Percentiles rank a stretch among this genome's conserved stretches.
These are phyloP conservation scores for Aphanomyces invadans DNA, from an alignment of 352 stramenopile species.

Conservation along the genomic window DNA sequence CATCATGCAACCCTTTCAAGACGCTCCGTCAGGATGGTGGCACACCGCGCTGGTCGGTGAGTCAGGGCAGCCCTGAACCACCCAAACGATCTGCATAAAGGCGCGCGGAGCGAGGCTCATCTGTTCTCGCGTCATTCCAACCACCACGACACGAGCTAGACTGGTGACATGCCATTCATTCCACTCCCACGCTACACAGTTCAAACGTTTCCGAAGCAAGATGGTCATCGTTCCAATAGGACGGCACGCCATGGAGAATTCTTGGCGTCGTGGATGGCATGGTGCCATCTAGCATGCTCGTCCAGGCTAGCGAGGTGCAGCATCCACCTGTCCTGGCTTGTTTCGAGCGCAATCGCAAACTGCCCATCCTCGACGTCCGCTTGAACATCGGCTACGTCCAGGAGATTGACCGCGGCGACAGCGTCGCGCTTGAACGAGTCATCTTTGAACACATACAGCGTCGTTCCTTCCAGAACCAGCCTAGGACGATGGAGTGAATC, in stretches of 20 bases:
- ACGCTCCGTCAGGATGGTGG: too few relatives aligned
- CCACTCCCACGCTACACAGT: background rate
- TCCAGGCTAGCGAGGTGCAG: background rate
- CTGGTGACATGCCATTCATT: background rate
- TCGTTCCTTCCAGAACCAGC: slow-evolving; percentile 2
- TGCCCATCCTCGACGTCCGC: background rate
- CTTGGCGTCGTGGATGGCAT: background rate
- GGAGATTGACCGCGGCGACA: background rate
- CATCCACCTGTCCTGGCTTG: background rate
- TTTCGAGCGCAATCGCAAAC: background rate
- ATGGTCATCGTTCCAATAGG: background rate
- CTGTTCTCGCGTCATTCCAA: too few relatives aligned
- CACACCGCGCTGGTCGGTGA: too few relatives aligned
- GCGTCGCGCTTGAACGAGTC: background rate
- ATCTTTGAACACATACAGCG: background rate
- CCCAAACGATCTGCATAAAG: too few relatives aligned
- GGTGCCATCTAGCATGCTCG: background rate
- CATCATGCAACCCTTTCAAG: too few relatives aligned
- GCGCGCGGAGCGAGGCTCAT: too few relatives aligned
- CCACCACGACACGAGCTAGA: too few relatives aligned
- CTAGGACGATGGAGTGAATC: background rate
- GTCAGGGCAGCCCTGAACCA: too few relatives aligned
- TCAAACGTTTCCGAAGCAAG: background rate
- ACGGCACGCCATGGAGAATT: background rate
- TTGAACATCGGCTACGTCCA: background rate